Evolutionary conservation across 805 yeast species (phyloP), one percentile per base, ranked within the genome.

Genomic region (Candida sanyiensis): DNA sequence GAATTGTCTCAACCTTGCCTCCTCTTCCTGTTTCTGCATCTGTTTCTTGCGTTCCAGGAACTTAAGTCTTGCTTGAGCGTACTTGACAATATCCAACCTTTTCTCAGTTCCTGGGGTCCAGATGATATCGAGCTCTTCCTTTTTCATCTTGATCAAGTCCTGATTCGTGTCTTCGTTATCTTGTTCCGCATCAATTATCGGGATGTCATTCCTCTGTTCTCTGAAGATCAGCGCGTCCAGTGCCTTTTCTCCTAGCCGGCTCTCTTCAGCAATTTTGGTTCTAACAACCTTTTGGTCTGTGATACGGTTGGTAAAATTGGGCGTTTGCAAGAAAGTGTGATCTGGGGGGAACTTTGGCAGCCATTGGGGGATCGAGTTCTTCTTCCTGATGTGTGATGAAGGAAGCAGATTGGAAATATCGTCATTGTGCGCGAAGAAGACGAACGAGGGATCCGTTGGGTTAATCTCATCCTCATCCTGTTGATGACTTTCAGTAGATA

Each of bases 331-430:
- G 57, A 83, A 90, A 0, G 97, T 90, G 59, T 89, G 94, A 52
- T 87, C 95, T 0, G 97, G 96, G 1, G 98, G 98, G 21, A 90
- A 68, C 10, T 77, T 77, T 0, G 98, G 98, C 49, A 90, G 63
- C 80, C 88, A 88, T 6, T 63, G 54, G 0, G 94, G 94, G 7
- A 85, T 70, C 10, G 11, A 22, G 17, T 75, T 75, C 5, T 57
- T 54, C 34, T 63, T 63, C 26, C 58, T 47, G 20, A 58, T 54
- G 17, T 66, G 62, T 1, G 62, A 57, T 25, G 80, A 62, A 40
- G 80, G 88, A 11, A 81, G 73, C 19, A 84, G 65, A 35, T 70
- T 64, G 3, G 75, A 66, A 4, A 77, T 64, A 38, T 69, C 73
- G 35, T 73, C 68, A 19, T 66, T 66, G 41, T 73, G 73, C 28